A percentile compares a stretch with the other conserved stretches of the same genome.
Conservation (phyloP, 2,329 filamentous ascomycete species). For the Fusarium keratoplasticum region DNA sequence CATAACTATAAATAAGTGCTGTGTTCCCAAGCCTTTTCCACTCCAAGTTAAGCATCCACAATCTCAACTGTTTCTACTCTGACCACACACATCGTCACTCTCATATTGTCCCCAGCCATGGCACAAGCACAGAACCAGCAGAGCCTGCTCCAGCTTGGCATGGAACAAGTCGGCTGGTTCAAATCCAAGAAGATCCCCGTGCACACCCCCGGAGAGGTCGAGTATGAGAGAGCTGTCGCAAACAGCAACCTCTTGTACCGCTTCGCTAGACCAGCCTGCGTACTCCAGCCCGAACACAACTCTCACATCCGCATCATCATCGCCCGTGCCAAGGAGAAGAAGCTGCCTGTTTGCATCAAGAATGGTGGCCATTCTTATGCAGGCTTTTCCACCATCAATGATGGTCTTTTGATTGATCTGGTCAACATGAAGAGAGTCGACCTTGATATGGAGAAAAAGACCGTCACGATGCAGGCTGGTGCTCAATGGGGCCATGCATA, state of each 20-base stretch:
- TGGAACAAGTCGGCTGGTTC: slow-evolving; percentile 15
- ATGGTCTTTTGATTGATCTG: slow-evolving; percentile 48
- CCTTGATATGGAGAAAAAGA: slow-evolving; percentile 31
- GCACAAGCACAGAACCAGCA: background rate
- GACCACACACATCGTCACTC: background rate
- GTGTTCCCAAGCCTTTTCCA: background rate
- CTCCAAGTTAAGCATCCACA: background rate
- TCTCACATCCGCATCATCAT: slow-evolving; percentile 14
- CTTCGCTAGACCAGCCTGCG: slow-evolving; percentile 23
- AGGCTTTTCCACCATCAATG: slow-evolving; percentile 45
- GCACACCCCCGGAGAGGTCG: background rate
- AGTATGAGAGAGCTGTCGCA: slow-evolving; percentile 28
- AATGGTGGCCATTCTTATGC: slow-evolving; percentile 48
- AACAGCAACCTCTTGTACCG: slow-evolving; percentile 33
- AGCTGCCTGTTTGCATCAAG: slow-evolving; percentile 43
- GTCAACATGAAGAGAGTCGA: slow-evolving; percentile 43
- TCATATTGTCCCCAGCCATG: background rate
- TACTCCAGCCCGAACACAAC: slow-evolving; percentile 24
- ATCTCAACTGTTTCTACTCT: background rate
- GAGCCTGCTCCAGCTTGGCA: background rate
- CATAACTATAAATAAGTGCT: background rate
- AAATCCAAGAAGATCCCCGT: slow-evolving; percentile 7
- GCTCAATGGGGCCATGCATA: slow-evolving; percentile 49
- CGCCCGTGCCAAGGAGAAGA: background rate
- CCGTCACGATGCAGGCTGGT: slow-evolving; percentile 44